phyloP scores from a whole-genome alignment of 2,329 filamentous ascomycete genomes.

The Cercospora janseana region DNA sequence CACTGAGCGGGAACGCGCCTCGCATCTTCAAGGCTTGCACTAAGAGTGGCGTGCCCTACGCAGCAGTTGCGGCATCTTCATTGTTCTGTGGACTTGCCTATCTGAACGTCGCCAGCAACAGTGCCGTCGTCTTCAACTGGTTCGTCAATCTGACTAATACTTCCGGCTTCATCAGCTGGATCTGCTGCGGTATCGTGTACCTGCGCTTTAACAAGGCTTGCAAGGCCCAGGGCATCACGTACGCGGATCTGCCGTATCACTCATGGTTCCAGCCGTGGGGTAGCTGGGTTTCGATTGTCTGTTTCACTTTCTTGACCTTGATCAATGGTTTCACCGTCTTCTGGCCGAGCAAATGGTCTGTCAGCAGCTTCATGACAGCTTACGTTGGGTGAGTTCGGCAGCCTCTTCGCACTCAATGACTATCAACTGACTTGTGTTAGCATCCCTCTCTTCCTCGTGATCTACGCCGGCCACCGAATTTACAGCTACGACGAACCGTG shows the following conservation, averaged over 20 bases:
- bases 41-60: constrained; percentile 57
- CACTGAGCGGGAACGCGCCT: constrained; percentile 66
- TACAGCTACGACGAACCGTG: constrained; percentile 51
- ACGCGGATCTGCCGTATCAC: constrained; percentile 51
- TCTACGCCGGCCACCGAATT: constrained; percentile 56
- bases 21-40: constrained; percentile 54
- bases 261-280: constrained; percentile 62
- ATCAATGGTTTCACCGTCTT: constrained; percentile 77
- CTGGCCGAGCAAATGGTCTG: constrained; percentile 63
- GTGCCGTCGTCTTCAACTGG: constrained; percentile 60
- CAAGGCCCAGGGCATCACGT: constrained; percentile 51
- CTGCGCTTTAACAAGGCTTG: constrained; percentile 61
- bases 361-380: constrained; percentile 62
- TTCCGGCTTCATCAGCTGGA: constrained; percentile 56
- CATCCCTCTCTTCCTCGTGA: constrained; percentile 58
- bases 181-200: constrained; percentile 55
- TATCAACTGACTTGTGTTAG: constrained; percentile 38
- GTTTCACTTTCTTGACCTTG: constrained; percentile 62
- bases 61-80: constrained; percentile 45
- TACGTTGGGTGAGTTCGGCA: constrained; percentile 48
- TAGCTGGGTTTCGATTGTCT: constrained; percentile 58
- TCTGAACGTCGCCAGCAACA: constrained; percentile 47
- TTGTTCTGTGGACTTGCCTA: constrained; percentile 51
- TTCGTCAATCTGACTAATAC: constrained; percentile 67
- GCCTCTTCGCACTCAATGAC: not conserved